Conservation (phyloP, 2,329 filamentous ascomycete species). For the Paraphaeosphaeria minitans region DNA sequence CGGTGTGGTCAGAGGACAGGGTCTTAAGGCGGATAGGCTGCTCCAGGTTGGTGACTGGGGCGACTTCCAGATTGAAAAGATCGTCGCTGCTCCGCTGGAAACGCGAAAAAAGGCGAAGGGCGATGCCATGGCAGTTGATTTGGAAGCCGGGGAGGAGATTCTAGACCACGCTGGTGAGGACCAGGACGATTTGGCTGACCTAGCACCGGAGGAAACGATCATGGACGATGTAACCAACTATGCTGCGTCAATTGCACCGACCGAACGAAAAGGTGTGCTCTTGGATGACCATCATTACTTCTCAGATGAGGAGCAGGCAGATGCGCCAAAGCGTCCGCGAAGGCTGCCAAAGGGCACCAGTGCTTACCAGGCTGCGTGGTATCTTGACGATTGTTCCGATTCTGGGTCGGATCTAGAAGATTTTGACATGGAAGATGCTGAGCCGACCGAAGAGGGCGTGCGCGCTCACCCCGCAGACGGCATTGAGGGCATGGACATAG, state of each 20-base stretch:
- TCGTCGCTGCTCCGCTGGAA: slow-evolving; percentile 74
- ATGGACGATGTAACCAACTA: slow-evolving; percentile 71
- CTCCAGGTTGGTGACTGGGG: slow-evolving; percentile 95
- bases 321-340: slow-evolving; percentile 67
- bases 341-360: slow-evolving; percentile 89
- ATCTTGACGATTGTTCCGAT: slow-evolving; percentile 78
- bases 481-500: slow-evolving; percentile 64
- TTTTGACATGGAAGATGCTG: slow-evolving; percentile 64
- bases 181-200: slow-evolving; percentile 78
- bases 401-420: slow-evolving; percentile 80
- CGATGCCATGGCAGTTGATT: slow-evolving; percentile 72
- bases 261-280: slow-evolving; percentile 76
- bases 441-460: slow-evolving; percentile 55
- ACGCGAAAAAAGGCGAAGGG: slow-evolving; percentile 63
- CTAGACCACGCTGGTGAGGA: slow-evolving; percentile 77
- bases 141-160: slow-evolving; percentile 55
- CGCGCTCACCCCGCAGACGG: slow-evolving; percentile 79
- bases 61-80: slow-evolving; percentile 88
- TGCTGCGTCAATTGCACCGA: slow-evolving; percentile 53
- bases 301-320: slow-evolving; percentile 77
- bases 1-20: slow-evolving; percentile 83
- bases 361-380: slow-evolving; percentile 94
- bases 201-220: slow-evolving; percentile 83
- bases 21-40: slow-evolving; percentile 86
- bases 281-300: slow-evolving; percentile 98